A percentile compares a stretch with the other conserved stretches of the same genome.
phyloP scores from a whole-genome alignment of 257 asterid genomes.

The Lithospermum erythrorhizon region DNA sequence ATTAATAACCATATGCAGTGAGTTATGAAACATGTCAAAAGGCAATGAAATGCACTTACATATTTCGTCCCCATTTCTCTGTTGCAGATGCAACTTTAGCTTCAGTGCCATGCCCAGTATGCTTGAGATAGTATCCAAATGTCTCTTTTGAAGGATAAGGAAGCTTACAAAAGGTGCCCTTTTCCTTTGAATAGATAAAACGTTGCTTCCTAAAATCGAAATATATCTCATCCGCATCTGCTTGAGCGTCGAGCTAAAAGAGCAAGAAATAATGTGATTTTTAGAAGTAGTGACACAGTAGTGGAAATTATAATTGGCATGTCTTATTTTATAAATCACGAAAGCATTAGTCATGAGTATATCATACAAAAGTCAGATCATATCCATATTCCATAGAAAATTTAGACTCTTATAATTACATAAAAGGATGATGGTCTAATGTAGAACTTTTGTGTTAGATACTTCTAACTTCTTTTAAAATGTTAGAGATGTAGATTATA shows the following conservation, averaged over 20 bases:
- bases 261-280: conserved; percentile 4
- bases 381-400: too few relatives aligned
- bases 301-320: not conserved
- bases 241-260: conserved; percentile 53
- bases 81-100: conserved; percentile 68
- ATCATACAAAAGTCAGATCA: not conserved
- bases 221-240: conserved; percentile 63
- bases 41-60: conserved; percentile 37
- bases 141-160: conserved; percentile 91
- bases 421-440: not conserved
- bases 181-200: conserved; percentile 68
- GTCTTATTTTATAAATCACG: not conserved
- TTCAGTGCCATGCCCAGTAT: conserved; percentile 87
- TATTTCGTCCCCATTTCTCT: conserved; percentile 97
- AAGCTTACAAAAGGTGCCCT: conserved; percentile 62
- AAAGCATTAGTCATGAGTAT: not conserved
- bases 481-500: not conserved
- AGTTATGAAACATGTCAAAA: conserved; percentile 4
- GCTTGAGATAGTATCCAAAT: conserved; percentile 76
- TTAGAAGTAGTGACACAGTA: not conserved
- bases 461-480: not conserved
- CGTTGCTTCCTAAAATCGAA: conserved; percentile 94
- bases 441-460: not conserved
- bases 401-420: not conserved
- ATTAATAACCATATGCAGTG: not conserved